These are phyloP conservation scores for Calonectria naviculata DNA, from an alignment of 2,329 filamentous ascomycete genomes.

Conservation along the genomic window DNA sequence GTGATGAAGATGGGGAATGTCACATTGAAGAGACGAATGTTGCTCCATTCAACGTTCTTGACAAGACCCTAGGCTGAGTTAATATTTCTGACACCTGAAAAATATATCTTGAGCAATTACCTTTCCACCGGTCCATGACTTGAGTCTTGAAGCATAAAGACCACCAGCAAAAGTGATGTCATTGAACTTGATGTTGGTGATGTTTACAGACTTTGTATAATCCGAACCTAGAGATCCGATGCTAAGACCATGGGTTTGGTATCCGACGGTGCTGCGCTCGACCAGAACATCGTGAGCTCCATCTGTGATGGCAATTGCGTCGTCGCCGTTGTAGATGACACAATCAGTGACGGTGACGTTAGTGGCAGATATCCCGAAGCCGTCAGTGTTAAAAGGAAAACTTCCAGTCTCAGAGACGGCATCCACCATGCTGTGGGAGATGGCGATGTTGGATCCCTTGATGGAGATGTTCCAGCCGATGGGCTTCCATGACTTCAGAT, in stretches of 20 bases:
- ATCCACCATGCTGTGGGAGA: conserved; percentile 18
- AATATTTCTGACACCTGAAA: neutral
- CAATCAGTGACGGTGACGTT: conserved; percentile 18
- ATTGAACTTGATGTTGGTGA: conserved; percentile 21
- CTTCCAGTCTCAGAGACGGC: conserved; percentile 14
- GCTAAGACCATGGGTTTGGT: conserved; percentile 20
- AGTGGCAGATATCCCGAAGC: conserved; percentile 9
- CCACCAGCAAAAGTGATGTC: conserved; percentile 22
- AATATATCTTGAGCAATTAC: neutral
- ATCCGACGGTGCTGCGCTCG: conserved; percentile 17
- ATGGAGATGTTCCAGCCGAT: conserved; percentile 22
- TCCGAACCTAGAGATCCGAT: conserved; percentile 22
- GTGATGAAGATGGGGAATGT: conserved; percentile 25
- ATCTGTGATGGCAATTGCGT: conserved; percentile 18
- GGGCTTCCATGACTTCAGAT: conserved; percentile 24
- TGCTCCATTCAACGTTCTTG: conserved; percentile 22
- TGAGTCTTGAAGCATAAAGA: conserved; percentile 18
- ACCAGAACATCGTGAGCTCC: conserved; percentile 20
- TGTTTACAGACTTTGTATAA: conserved; percentile 18
- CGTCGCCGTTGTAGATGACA: conserved; percentile 21
- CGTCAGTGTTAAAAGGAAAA: conserved; percentile 21
- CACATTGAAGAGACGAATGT: conserved; percentile 23
- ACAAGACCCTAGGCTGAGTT: conserved; percentile 7
- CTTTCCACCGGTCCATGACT: conserved; percentile 23
- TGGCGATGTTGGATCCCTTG: conserved; percentile 23